A percentile compares a stretch with the other conserved stretches of the same genome.
Conservation (phyloP, 139 green algal species). For the Micromonas commoda region DNA sequence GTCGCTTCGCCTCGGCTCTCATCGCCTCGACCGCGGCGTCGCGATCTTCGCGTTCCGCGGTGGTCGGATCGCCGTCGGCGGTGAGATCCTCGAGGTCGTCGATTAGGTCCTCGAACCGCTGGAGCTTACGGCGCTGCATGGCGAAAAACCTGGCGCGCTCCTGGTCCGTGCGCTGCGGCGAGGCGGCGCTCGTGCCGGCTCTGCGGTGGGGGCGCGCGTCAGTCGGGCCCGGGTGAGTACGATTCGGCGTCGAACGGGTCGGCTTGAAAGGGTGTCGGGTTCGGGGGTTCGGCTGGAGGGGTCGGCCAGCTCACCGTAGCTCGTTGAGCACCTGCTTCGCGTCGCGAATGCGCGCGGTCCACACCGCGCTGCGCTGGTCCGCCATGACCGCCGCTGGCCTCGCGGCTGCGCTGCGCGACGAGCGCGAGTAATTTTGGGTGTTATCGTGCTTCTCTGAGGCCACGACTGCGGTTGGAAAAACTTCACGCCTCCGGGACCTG, state of each 20-base stretch:
- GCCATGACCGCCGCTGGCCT: too few species aligned
- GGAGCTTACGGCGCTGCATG: neutral
- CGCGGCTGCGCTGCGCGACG: neutral
- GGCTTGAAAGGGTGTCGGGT: too few species aligned
- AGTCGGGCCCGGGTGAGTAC: neutral
- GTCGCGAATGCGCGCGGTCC: neutral
- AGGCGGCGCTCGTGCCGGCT: too few species aligned
- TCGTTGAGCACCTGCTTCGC: constrained; percentile 3
- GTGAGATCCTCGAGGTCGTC: neutral
- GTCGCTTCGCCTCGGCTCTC: neutral
- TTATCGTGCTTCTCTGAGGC: too few species aligned
- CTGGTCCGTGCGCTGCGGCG: neutral
- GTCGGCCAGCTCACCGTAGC: neutral
- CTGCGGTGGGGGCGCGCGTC: neutral
- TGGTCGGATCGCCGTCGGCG: neutral
- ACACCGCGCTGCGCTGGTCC: neutral
- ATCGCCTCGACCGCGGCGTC: neutral
- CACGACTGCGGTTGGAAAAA: too few species aligned
- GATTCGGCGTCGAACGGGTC: too few species aligned
- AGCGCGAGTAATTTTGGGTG: neutral
- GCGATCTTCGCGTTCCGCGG: neutral
- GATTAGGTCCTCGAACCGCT: neutral
- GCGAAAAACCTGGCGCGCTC: neutral
- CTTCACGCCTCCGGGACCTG: too few species aligned
- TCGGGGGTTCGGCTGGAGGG: neutral